Conservation (phyloP, 2,329 filamentous ascomycete species). For the Exophiala sideris region DNA sequence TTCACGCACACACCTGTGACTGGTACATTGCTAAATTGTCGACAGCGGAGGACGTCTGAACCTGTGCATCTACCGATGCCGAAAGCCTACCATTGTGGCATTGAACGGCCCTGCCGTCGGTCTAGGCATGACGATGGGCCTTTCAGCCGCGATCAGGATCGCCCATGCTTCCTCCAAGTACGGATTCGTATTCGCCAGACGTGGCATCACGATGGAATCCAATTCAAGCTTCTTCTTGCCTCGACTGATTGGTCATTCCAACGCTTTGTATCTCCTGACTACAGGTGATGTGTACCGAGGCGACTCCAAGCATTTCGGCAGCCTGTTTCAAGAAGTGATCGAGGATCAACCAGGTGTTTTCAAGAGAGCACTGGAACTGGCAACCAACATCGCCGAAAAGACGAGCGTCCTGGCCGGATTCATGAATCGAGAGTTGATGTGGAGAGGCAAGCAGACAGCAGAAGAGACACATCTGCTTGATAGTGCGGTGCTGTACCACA, state of each 20-base stretch:
- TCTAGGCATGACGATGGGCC: constrained; percentile 58
- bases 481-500: constrained; percentile 36
- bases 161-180: constrained; percentile 54
- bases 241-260: constrained; percentile 60
- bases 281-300: constrained; percentile 60
- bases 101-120: constrained; percentile 61
- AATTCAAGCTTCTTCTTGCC: constrained; percentile 67
- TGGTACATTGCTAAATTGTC: neutral
- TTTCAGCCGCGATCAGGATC: constrained; percentile 52
- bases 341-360: constrained; percentile 58
- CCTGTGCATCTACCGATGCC: constrained; percentile 56
- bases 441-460: constrained; percentile 40
- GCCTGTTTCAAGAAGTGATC: constrained; percentile 65
- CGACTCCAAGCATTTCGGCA: constrained; percentile 48
- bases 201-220: constrained; percentile 67
- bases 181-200: constrained; percentile 67
- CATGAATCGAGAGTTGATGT: constrained; percentile 20
- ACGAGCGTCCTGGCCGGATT: constrained; percentile 49
- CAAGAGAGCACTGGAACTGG: constrained; percentile 61
- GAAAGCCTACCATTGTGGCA: constrained; percentile 58
- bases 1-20: neutral
- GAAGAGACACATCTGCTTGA: constrained; percentile 71
- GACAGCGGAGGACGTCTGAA: constrained; percentile 41
- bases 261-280: constrained; percentile 62
- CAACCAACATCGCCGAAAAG: constrained; percentile 63